Percentiles rank a stretch among this genome's conserved stretches.
phyloP scores from a whole-genome alignment of 1,284 basidiomycete genomes.

The Apiotrichum montevideense region DNA sequence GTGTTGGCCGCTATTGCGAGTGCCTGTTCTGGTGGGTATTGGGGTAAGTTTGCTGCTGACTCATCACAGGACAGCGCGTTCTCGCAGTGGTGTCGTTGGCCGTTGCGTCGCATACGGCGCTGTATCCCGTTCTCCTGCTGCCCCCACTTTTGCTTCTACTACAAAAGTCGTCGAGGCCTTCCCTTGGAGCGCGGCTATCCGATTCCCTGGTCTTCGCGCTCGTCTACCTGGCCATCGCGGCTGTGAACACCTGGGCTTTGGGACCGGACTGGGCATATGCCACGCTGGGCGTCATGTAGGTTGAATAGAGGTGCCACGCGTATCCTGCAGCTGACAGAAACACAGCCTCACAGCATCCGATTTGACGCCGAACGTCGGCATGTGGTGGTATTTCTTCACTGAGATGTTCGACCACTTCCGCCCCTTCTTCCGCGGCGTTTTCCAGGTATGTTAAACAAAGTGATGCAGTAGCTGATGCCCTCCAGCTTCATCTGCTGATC shows the following conservation, averaged over 20 bases:
- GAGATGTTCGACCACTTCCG: conserved; percentile 99
- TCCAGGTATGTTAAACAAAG: conserved; percentile 56
- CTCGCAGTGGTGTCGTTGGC: conserved; percentile 61
- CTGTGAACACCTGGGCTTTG: conserved; percentile 18
- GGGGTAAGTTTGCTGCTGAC: conserved; percentile 30
- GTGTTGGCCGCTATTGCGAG: conserved; percentile 64
- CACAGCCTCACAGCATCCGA: conserved; percentile 67
- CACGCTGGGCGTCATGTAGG: conserved; percentile 80
- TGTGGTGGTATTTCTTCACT: conserved; percentile 99
- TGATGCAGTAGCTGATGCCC: not conserved
- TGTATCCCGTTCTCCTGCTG: conserved; percentile 64
- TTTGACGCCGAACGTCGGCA: conserved; percentile 84
- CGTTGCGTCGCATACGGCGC: conserved; percentile 61
- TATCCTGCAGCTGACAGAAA: not conserved
- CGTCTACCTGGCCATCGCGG: not conserved
- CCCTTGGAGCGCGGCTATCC: conserved; percentile 9
- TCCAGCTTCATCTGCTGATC: conserved; percentile 72
- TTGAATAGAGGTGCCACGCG: conserved; percentile 10
- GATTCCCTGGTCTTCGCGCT: conserved; percentile 2
- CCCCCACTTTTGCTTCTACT: conserved; percentile 57
- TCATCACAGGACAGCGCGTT: conserved; percentile 50
- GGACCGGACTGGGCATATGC: conserved; percentile 58
- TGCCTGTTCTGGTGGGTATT: conserved; percentile 58
- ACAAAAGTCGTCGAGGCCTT: not conserved
- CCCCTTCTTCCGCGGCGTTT: conserved; percentile 91